Evolutionary conservation across 2,329 filamentous ascomycete genomes (phyloP).

Genomic region (Epichloe sibirici): DNA sequence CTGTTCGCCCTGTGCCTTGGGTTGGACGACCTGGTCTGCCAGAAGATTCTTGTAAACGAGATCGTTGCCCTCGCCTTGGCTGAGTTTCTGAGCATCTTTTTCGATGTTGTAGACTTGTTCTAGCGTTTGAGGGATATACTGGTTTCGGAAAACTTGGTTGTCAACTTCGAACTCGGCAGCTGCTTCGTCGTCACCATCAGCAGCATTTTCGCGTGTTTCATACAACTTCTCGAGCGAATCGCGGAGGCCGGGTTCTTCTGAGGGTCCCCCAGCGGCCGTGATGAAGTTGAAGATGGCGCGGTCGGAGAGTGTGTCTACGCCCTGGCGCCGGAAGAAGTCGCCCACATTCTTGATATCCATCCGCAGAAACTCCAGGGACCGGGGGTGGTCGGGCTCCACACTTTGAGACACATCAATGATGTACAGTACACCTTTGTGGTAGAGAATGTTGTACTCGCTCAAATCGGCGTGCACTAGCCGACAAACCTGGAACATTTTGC

Average conservation of each 20-base stretch:
- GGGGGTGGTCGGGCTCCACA: constrained; percentile 91
- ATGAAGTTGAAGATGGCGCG: constrained; percentile 77
- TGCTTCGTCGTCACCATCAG: constrained; percentile 32
- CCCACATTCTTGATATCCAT: constrained; percentile 98
- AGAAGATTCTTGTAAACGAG: constrained; percentile 78
- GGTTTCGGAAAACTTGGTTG: constrained; percentile 85
- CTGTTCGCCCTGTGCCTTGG: constrained; percentile 25
- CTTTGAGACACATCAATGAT: constrained; percentile 97
- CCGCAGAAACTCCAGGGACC: constrained; percentile 81
- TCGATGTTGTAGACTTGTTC: constrained; percentile 96
- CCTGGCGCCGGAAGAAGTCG: constrained; percentile 82
- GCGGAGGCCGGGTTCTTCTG: constrained; percentile 48
- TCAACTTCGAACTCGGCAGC: constrained; percentile 59
- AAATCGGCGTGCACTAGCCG: constrained; percentile 89
- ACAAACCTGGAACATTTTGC: constrained; percentile 85
- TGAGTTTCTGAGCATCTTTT: constrained; percentile 70
- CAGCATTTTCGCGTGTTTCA: constrained; percentile 36
- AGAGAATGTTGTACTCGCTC: constrained; percentile 96
- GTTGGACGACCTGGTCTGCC: constrained; percentile 49
- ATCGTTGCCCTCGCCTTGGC: constrained; percentile 59
- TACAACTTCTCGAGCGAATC: constrained; percentile 56
- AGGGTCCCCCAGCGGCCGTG: constrained; percentile 45
- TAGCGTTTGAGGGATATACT: constrained; percentile 92
- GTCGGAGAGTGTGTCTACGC: constrained; percentile 70
- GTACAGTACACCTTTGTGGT: constrained; percentile 69